Conservation (phyloP, 2,329 filamentous ascomycete species). For the Diplodia corticola region DNA sequence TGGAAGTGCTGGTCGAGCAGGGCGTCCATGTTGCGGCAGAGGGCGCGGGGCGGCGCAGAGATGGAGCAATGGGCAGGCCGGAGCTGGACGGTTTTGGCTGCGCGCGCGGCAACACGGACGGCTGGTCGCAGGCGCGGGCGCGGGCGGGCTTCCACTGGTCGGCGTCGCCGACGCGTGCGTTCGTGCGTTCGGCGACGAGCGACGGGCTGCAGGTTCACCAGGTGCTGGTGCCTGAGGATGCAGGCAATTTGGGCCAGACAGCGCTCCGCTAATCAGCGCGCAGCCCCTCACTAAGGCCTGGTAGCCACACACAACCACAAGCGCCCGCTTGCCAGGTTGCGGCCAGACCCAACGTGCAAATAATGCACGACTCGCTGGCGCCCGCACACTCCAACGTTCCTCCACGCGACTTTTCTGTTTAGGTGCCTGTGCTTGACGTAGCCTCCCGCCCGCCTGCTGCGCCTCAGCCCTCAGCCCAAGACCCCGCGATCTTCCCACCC, state of each 20-base stretch:
- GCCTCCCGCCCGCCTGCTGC: slow-evolving; percentile 24
- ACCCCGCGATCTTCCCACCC: slow-evolving; percentile 24
- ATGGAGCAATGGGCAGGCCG: background rate
- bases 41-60: background rate
- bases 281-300: slow-evolving; percentile 6
- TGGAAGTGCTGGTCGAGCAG: slow-evolving; percentile 47
- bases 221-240: background rate
- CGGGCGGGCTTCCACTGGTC: background rate
- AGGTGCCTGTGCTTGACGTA: slow-evolving; percentile 22
- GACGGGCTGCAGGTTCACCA: background rate
- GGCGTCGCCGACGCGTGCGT: slow-evolving; percentile 1
- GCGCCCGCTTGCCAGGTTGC: slow-evolving; percentile 17
- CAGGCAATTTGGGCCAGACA: background rate
- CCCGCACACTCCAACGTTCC: slow-evolving; percentile 5
- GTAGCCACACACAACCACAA: background rate
- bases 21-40: slow-evolving; percentile 40
- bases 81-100: background rate
- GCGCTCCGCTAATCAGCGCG: background rate
- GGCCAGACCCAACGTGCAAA: slow-evolving; percentile 1
- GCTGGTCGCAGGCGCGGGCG: background rate
- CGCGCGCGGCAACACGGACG: background rate
- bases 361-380: slow-evolving; percentile 9
- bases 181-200: background rate
- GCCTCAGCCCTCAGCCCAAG: slow-evolving; percentile 24
- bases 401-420: slow-evolving; percentile 18